These are phyloP conservation scores for Aspergillus panamensis DNA, from an alignment of 495 filamentous ascomycete species.

Conservation along the genomic window DNA sequence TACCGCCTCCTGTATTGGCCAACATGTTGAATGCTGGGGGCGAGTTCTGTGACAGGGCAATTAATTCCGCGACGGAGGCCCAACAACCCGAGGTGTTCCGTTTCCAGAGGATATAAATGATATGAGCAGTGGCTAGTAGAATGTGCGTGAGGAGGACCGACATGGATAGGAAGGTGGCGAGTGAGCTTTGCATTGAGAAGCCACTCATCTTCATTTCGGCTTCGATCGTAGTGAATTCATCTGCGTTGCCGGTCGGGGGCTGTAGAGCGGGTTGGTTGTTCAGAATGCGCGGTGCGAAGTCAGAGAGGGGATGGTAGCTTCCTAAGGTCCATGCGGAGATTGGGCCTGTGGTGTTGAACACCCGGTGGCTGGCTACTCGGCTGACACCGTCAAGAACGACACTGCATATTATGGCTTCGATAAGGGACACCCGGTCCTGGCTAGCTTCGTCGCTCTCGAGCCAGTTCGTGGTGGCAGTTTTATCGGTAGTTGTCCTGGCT, in stretches of 20 bases:
- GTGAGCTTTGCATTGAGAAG: conserved; percentile 9
- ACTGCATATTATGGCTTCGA: conserved; percentile 16
- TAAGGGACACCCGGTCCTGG: neutral
- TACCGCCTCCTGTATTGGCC: too few species aligned
- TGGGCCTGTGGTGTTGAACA: conserved; percentile 8
- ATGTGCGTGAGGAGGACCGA: conserved; percentile 14
- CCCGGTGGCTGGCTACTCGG: conserved; percentile 9
- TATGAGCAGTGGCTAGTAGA: neutral
- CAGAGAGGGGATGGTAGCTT: conserved; percentile 4
- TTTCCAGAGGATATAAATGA: conserved; percentile 2
- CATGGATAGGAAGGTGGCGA: conserved; percentile 14
- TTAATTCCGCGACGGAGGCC: conserved; percentile 13
- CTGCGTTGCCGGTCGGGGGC: neutral
- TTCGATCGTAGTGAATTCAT: neutral
- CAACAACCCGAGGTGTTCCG: conserved; percentile 14
- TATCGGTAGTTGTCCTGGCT: neutral
- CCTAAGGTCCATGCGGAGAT: conserved; percentile 8
- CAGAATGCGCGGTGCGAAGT: conserved; percentile 6
- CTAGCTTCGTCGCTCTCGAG: neutral
- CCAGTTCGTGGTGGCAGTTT: neutral
- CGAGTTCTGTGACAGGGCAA: conserved; percentile 16
- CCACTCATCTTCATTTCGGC: conserved; percentile 15
- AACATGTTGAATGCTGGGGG: conserved; percentile 3
- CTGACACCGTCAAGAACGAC: conserved; percentile 18
- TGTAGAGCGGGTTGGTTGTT: conserved; percentile 2